Evolutionary conservation across 2,329 filamentous ascomycete species (phyloP), one percentile per base, ranked within the genome.

Genomic region (Botrytis galanthina): DNA sequence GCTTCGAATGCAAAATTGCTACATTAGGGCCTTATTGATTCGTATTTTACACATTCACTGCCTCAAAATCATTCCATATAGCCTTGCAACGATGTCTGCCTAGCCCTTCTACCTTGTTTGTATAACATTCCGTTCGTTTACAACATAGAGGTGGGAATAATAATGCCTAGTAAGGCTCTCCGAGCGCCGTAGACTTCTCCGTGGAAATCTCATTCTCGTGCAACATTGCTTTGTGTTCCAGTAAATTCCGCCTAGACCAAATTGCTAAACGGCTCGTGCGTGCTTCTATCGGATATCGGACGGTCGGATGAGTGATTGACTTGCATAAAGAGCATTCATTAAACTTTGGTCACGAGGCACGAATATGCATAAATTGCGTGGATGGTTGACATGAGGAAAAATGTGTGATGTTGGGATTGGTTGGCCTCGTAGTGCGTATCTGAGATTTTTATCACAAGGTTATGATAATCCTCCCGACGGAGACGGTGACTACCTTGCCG

Each of bases 1-100:
- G 66, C 66, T 32, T 69, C 42, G 10, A 59, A 57, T 57, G 37
- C 48, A 42, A 68, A 57, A 57, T 69, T 57, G 66, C 48, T 44
- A 69, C 20, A 3, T 42, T 69, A 69, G 48, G 51, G 37, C 66
- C 51, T 42, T 69, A 44, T 69, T 57, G 48, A 44, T 69, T 69
- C 37, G 39, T 48, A 68, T n/a, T 42, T 51, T 69, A 57, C 48
- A 54, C 35, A 68, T 20, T 69, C 18, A 61, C 39, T 64, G 22
- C 20, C 42, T 66, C 62, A 48, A 35, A 22, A 18, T 4, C 44
- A 66, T 35, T 37, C 22, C n/a, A 32, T 42, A 18, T 44, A 18
- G 48, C 51, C 51, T 32, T 57, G 51, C 51, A 42, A 54, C 16
- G 51, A 20, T 42, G 66, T 51, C 48, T 32, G 14, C n/a, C 16